Percentiles rank a stretch among this genome's conserved stretches.
Conservation (phyloP, 1,284 basidiomycete species). For the Austroboletus olivaceoglutinosus region DNA sequence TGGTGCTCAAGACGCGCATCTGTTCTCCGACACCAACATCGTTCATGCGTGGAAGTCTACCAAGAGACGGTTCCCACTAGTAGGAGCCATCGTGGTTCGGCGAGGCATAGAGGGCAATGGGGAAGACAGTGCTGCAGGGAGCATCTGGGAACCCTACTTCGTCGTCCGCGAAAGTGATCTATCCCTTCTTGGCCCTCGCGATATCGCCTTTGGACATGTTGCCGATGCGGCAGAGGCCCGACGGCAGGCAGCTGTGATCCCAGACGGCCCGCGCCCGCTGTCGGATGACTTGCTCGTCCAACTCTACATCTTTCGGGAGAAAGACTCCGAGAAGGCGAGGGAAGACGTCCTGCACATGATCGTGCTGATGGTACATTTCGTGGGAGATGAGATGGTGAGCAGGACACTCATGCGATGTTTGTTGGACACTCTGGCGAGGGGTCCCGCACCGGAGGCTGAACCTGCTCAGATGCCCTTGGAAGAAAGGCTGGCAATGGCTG, state of each 20-base stretch:
- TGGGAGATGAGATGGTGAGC: slow-evolving; percentile 15
- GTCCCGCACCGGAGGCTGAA: slow-evolving; percentile 1
- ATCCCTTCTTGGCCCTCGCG: slow-evolving; percentile 3
- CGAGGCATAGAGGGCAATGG: not conserved
- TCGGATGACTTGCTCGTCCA: slow-evolving; percentile 19
- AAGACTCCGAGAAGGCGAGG: not conserved
- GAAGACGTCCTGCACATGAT: slow-evolving; percentile 20
- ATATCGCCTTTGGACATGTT: slow-evolving; percentile 9
- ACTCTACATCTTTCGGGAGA: slow-evolving; percentile 11
- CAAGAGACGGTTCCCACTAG: slow-evolving; percentile 22
- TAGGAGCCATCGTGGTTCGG: slow-evolving; percentile 11
- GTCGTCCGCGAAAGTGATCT: slow-evolving; percentile 20
- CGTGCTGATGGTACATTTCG: slow-evolving; percentile 13
- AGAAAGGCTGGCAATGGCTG: slow-evolving; percentile 42
- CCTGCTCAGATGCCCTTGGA: slow-evolving; percentile 27
- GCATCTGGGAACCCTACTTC: slow-evolving; percentile 8
- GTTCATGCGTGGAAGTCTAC: slow-evolving; percentile 18
- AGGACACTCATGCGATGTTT: slow-evolving; percentile 32
- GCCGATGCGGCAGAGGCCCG: slow-evolving; percentile 10
- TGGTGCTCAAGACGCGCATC: slow-evolving; percentile 1
- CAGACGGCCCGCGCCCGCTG: slow-evolving; percentile 12
- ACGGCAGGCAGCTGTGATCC: not conserved
- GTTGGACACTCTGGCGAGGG: slow-evolving; percentile 41
- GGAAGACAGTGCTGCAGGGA: not conserved
- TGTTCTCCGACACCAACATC: slow-evolving; percentile 10